Evolutionary conservation across 139 green algal species (phyloP), one percentile per base, ranked within the genome.

Genomic region (Auxenochlorella pyrenoidosa): DNA sequence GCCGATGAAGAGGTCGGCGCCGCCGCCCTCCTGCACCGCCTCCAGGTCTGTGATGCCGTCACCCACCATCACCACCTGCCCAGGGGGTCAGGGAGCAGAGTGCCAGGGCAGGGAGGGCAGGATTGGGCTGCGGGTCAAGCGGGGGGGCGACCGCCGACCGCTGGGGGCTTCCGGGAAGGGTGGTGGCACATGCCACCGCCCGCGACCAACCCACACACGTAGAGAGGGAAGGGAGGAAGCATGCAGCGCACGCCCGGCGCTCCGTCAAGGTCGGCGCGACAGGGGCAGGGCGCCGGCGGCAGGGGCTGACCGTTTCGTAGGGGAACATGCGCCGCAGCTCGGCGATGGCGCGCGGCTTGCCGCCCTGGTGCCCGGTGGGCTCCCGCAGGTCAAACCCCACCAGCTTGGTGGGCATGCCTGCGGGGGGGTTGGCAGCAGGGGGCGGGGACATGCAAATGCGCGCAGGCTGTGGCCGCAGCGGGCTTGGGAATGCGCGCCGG

Each of bases 21-120:
- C 94, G 38, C 91, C 92, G 0, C 87, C 75, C 34, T 84, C 78
- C 82, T 91, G 85, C 68, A 94, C 93, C n/a, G 93, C 93, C 88
- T 95, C 92, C 63, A 96, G 81, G 80, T 95, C 93, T 0, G 92
- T 96, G 88, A 96, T 94, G 79, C 93, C 93, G 63, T 96, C 93
- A 36, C 92, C 93, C n/a, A 96, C 92, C 94, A 96, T 96, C 71
- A 97, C 92, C 66, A 83, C 76, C 68, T 75, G 68, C 68, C 47
- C 38, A 79, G 5, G 38, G 21, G 38, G 38, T 2, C 5, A 19
- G 40, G 36, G 32, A 36, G 72, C 24, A 51, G 38, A 24, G 18
- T 13, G 15, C 3, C 15, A 24, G 54, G 2, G 54, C 54, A 63
- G 54, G 15, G 15, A 2, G 2, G 54, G 54, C 54, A 54, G 10